A percentile compares a stretch with the other conserved stretches of the same genome.
phyloP scores from a whole-genome alignment of 805 yeast species.

The Candida saitoana region DNA sequence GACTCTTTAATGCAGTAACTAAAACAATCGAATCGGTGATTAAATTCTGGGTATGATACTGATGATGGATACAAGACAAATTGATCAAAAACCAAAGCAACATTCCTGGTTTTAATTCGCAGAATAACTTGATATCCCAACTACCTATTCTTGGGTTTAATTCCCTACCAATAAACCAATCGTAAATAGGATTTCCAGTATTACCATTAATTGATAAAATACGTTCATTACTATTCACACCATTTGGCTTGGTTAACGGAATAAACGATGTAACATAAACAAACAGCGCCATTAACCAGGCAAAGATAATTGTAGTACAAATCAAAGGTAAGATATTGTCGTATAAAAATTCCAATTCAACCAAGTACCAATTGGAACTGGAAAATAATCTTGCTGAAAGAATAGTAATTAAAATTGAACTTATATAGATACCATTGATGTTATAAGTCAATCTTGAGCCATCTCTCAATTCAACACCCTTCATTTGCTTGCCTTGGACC shows the following conservation, averaged over 20 bases:
- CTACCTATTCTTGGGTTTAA: constrained; percentile 83
- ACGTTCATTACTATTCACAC: constrained; percentile 55
- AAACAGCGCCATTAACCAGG: constrained; percentile 57
- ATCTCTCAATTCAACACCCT: constrained; percentile 74
- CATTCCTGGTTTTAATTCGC: constrained; percentile 94
- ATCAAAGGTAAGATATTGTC: constrained; percentile 64
- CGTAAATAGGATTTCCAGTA: constrained; percentile 68
- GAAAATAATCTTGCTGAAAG: constrained; percentile 50
- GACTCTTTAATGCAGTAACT: no score
- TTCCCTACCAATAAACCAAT: constrained; percentile 97
- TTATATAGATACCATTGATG: constrained; percentile 72
- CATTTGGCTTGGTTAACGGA: constrained; percentile 50
- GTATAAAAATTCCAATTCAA: constrained; percentile 77
- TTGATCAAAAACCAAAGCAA: constrained; percentile 79
- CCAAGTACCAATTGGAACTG: constrained; percentile 51
- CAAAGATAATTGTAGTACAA: constrained; percentile 57
- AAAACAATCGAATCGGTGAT: constrained; percentile 70
- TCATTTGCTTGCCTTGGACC: constrained; percentile 52
- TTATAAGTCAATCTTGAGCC: constrained; percentile 67
- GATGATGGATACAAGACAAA: constrained; percentile 75
- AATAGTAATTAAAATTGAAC: constrained; percentile 31
- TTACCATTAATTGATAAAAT: constrained; percentile 86
- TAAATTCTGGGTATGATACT: constrained; percentile 56
- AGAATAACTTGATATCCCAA: constrained; percentile 85
- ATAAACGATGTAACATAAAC: constrained; percentile 68